Conservation (phyloP, 2,329 filamentous ascomycete genomes). For the Dothiorella sarmentorum region DNA sequence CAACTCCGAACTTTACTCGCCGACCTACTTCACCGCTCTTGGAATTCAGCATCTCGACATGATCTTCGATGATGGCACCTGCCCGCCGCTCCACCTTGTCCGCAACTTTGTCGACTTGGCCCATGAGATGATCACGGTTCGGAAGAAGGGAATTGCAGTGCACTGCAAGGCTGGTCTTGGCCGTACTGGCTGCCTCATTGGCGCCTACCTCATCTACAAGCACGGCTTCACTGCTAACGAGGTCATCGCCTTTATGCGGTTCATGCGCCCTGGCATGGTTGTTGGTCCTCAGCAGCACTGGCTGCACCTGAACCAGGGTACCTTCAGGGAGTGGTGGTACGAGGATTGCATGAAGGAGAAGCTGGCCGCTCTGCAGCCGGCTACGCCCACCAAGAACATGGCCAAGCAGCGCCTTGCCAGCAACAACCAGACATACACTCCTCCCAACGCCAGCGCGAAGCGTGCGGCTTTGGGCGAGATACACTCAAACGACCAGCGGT, state of each 20-base stretch:
- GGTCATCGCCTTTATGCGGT: slow-evolving; percentile 96
- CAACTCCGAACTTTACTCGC: slow-evolving; percentile 93
- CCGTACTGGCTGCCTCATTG: slow-evolving; percentile 92
- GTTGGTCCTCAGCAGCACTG: slow-evolving; percentile 98
- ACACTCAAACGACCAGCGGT: slow-evolving; percentile 66
- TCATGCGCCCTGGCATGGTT: slow-evolving; percentile 98
- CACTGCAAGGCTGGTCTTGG: slow-evolving; percentile 98
- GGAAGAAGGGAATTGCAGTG: slow-evolving; percentile 90
- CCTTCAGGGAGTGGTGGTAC: slow-evolving; percentile 97
- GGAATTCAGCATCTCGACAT: slow-evolving; percentile 97
- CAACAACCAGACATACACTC: slow-evolving; percentile 72
- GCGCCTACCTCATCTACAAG: slow-evolving; percentile 94
- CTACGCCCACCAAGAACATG: slow-evolving; percentile 56
- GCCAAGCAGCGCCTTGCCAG: slow-evolving; percentile 52
- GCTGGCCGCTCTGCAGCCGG: slow-evolving; percentile 59
- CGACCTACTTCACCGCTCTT: slow-evolving; percentile 93
- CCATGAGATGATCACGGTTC: slow-evolving; percentile 87
- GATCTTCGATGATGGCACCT: slow-evolving; percentile 99
- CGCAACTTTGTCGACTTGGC: slow-evolving; percentile 92
- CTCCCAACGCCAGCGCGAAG: slow-evolving; percentile 73
- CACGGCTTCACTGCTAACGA: slow-evolving; percentile 97
- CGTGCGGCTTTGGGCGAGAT: slow-evolving; percentile 92
- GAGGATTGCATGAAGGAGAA: slow-evolving; percentile 78
- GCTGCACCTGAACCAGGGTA: slow-evolving; percentile 94
- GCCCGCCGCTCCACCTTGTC: slow-evolving; percentile 82